Percentiles rank a stretch among this genome's conserved stretches.
Evolutionary conservation across 768 basidiomycete genomes (phyloP).

Genomic region (Tulasnella sp.): DNA sequence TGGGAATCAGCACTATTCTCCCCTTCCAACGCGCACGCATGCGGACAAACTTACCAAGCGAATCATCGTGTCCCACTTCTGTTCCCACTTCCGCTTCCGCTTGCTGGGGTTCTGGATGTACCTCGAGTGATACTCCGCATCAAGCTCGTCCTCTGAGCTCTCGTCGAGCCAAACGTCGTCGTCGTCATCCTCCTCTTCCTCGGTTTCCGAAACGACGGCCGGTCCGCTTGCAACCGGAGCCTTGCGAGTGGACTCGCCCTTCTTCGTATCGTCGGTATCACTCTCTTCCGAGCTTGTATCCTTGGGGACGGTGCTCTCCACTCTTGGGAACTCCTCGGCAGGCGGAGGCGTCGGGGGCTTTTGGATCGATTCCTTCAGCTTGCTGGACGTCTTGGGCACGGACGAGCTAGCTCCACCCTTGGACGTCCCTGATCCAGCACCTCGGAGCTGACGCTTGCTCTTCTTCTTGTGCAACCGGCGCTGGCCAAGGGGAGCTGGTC

Average conservation of each 20-base stretch:
- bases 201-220: conserved; percentile 12
- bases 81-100: conserved; percentile 35
- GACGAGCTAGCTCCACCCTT: neutral
- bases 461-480: conserved; percentile 26
- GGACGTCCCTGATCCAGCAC: neutral
- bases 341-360: conserved; percentile 9
- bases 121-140: conserved; percentile 35
- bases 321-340: conserved; percentile 14
- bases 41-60: conserved; percentile 26
- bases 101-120: conserved; percentile 35
- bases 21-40: neutral
- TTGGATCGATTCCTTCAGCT: neutral
- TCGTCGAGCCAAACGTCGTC: conserved; percentile 37
- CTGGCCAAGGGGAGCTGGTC: conserved; percentile 11
- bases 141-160: conserved; percentile 35
- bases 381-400: neutral
- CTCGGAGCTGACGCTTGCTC: conserved; percentile 27
- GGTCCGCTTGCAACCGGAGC: neutral
- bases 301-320: conserved; percentile 34
- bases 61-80: conserved; percentile 35
- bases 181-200: conserved; percentile 36
- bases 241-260: conserved; percentile 8
- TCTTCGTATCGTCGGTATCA: conserved; percentile 33
- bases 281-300: conserved; percentile 33
- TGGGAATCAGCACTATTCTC: neutral